Percentiles rank a stretch among this genome's conserved stretches.
phyloP scores from a whole-genome alignment of 441 rosid genomes.

The Gossypium gossypioides region DNA sequence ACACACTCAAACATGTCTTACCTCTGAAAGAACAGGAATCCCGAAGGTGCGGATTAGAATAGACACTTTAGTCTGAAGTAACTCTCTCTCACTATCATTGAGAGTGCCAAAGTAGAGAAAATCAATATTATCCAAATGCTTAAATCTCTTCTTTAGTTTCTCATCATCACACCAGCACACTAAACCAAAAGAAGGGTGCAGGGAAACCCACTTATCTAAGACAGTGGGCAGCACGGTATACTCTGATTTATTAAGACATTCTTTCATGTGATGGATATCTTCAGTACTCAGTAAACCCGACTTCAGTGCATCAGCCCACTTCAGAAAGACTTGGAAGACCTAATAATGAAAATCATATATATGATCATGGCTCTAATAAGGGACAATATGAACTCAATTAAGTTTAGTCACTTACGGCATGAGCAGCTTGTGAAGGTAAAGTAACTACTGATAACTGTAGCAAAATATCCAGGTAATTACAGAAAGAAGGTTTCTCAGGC shows the following conservation, averaged over 20 bases:
- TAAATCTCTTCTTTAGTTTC: slow-evolving; percentile 51
- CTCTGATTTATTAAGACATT: slow-evolving; percentile 48
- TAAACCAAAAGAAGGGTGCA: slow-evolving; percentile 73
- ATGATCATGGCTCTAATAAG: slow-evolving; percentile 14
- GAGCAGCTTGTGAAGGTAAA: slow-evolving; percentile 66
- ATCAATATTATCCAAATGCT: slow-evolving; percentile 44
- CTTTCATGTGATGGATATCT: slow-evolving; percentile 49
- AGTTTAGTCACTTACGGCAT: slow-evolving; percentile 49
- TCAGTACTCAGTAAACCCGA: slow-evolving; percentile 45
- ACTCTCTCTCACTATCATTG: slow-evolving; percentile 36
- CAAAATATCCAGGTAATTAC: slow-evolving; percentile 52
- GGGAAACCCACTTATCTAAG: slow-evolving; percentile 77
- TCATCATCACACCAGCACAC: slow-evolving; percentile 85
- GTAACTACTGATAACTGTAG: slow-evolving; percentile 47
- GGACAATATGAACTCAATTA: neutral
- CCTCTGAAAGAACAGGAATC: slow-evolving; percentile 80
- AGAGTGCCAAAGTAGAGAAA: slow-evolving; percentile 59
- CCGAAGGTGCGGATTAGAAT: slow-evolving; percentile 55
- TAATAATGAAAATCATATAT: slow-evolving; percentile 23
- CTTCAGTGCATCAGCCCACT: slow-evolving; percentile 64
- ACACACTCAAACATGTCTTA: slow-evolving; percentile 19
- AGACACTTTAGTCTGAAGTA: slow-evolving; percentile 44
- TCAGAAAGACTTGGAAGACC: slow-evolving; percentile 72
- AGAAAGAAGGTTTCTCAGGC: slow-evolving; percentile 53
- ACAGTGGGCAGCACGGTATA: slow-evolving; percentile 69